Evolutionary conservation across 2,329 filamentous ascomycete species (phyloP), one percentile per base, ranked within the genome.

Genomic region (Phaeophleospora eucalypticola): DNA sequence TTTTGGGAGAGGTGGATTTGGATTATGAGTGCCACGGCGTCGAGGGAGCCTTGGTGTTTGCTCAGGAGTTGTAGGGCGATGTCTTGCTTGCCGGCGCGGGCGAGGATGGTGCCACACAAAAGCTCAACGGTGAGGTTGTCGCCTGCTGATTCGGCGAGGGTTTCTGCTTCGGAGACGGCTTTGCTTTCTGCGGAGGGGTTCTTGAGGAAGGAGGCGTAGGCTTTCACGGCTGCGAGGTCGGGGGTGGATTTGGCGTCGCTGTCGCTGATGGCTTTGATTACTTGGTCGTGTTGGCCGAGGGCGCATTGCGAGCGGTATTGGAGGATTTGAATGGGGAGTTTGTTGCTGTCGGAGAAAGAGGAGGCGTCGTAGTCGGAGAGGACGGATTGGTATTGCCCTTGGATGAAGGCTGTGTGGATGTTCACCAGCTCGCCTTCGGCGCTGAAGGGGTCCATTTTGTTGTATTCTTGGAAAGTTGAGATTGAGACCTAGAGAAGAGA

Each of bases 1-100:
- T 96, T 96, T 66, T 95, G 89, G 59, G 87, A 80, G 8, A 97
- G 82, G 64, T 96, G 85, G 58, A 97, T 94, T 68, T 98, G 91
- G 21, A 90, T 83, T 55, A 93, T 90, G 52, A 97, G 73, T 36
- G 90, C 86, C 43, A 96, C 88, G 45, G 84, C 82, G 65, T 85
- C 82, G 46, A 84, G 69, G 65, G 81, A 95, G 47, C 88, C 89
- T 64, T 95, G 85, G 66, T 97, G 91, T 68, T 87, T 83, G 37
- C 80, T 80, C 59, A 97, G 71, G 51, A 97, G 71, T 37, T 82
- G 79, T 49, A 97, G 70, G 12, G 93, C 93, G 66, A 91, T 86
- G 53, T 96, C 89, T n/a, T 82, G 81, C 73, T 87, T 85, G 20
- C 86, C 90, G 17, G 82, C 83, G 16, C 81, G 81, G 63, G 91